These are phyloP conservation scores for Dactylonectria estremocensis DNA, from an alignment of 2,329 filamentous ascomycete genomes.

Conservation along the genomic window DNA sequence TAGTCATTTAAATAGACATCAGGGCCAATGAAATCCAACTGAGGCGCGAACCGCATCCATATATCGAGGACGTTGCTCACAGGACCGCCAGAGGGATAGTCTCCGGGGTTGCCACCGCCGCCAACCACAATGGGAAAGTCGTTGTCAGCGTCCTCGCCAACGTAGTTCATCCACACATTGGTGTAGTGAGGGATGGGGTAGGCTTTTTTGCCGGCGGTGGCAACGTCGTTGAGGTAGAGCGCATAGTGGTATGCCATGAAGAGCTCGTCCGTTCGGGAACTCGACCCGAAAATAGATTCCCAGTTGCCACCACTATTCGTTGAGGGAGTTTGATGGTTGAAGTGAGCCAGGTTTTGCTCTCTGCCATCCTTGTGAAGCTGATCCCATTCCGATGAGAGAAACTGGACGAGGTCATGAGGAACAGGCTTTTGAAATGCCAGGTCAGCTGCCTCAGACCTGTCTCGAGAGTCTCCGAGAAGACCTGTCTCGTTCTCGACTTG, in stretches of 20 bases:
- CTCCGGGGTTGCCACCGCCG: not conserved
- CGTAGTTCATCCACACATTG: not conserved
- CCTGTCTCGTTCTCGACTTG: constrained; percentile 68
- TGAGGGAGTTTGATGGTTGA: not conserved
- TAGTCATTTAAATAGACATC: constrained; percentile 15
- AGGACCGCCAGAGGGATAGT: constrained; percentile 15
- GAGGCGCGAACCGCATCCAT: not conserved
- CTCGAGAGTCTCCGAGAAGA: constrained; percentile 63
- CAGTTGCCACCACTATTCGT: not conserved
- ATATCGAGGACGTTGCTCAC: constrained; percentile 7
- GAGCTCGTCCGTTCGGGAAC: not conserved
- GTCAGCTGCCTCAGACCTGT: constrained; percentile 57
- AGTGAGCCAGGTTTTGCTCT: constrained; percentile 6
- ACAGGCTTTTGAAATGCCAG: constrained; percentile 33
- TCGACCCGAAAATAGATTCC: not conserved
- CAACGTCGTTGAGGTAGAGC: not conserved
- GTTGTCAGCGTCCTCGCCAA: not conserved
- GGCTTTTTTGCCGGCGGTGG: not conserved
- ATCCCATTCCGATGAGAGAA: constrained; percentile 24
- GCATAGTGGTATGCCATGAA: constrained; percentile 12
- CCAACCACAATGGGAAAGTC: not conserved
- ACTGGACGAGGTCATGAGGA: constrained; percentile 22
- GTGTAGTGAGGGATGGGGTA: not conserved
- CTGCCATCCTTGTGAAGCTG: constrained; percentile 21
- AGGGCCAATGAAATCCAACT: constrained; percentile 1